phyloP scores from a whole-genome alignment of 2,329 filamentous ascomycete genomes.

The Hymenotorrendiella dingleyae region DNA sequence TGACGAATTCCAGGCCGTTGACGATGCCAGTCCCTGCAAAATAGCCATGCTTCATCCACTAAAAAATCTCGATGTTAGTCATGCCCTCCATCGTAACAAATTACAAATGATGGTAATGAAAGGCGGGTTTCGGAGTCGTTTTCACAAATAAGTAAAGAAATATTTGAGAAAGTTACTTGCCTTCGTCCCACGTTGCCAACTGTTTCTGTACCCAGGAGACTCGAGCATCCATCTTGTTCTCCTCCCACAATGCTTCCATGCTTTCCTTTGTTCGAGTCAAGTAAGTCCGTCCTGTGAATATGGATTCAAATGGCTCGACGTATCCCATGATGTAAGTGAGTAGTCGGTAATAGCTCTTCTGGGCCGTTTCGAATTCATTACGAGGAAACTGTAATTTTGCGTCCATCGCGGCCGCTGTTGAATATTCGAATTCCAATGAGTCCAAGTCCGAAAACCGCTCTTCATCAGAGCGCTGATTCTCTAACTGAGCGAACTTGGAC shows the following conservation, averaged over 20 bases:
- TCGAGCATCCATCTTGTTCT: constrained; percentile 13
- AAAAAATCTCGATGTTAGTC: no score
- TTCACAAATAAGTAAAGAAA: neutral
- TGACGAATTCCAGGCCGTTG: constrained; percentile 5
- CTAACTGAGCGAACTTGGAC: constrained; percentile 13
- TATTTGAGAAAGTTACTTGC: no score
- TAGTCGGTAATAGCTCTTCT: constrained; percentile 16
- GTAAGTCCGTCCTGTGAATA: constrained; percentile 16
- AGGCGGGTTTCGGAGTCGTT: no score
- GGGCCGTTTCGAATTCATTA: constrained; percentile 12
- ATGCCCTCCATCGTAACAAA: no score
- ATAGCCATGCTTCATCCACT: constrained; percentile 11
- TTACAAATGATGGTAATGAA: no score
- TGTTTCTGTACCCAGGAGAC: constrained; percentile 19
- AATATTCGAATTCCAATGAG: constrained; percentile 15
- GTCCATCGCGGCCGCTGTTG: constrained; percentile 9
- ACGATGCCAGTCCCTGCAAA: constrained; percentile 13
- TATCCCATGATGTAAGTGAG: constrained; percentile 19
- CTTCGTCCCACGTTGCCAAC: constrained; percentile 13
- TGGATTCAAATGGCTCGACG: constrained; percentile 9
- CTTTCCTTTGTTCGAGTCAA: constrained; percentile 11
- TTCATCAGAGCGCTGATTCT: constrained; percentile 7
- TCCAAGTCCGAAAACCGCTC: constrained; percentile 17
- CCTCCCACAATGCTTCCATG: constrained; percentile 12
- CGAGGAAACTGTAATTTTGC: constrained; percentile 9